A percentile compares a stretch with the other conserved stretches of the same genome.
These are phyloP conservation scores for Madurella fahalii DNA, from an alignment of 2,329 filamentous ascomycete species.

Conservation along the genomic window DNA sequence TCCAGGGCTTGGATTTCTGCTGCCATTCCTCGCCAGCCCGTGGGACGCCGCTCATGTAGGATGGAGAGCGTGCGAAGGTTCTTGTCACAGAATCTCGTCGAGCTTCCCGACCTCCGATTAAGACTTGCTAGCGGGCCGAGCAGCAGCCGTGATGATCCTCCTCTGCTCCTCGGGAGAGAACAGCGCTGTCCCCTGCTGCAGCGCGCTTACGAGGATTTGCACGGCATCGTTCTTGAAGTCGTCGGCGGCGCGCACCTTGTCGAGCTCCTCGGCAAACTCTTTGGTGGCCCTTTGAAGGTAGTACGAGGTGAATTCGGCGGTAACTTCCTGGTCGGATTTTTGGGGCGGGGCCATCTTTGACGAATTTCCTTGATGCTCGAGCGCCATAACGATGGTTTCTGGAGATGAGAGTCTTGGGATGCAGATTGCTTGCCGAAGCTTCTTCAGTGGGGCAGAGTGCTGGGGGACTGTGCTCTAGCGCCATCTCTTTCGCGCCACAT, in stretches of 20 bases:
- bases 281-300: slow-evolving; percentile 66
- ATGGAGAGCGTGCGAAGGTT: neutral
- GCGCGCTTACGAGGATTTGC: slow-evolving; percentile 60
- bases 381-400: too few relatives aligned
- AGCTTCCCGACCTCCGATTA: neutral
- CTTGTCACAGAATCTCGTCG: neutral
- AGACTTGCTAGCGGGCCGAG: neutral
- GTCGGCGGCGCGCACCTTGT: slow-evolving; percentile 62
- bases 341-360: slow-evolving; percentile 11
- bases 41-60: neutral
- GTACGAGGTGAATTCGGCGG: slow-evolving; percentile 54
- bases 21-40: too few relatives aligned
- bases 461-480: too few relatives aligned
- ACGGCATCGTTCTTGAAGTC: slow-evolving; percentile 67
- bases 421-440: too few relatives aligned
- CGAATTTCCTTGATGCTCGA: too few relatives aligned
- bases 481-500: too few relatives aligned
- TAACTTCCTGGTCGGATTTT: slow-evolving; percentile 22
- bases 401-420: too few relatives aligned
- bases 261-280: slow-evolving; percentile 71
- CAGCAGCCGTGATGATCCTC: slow-evolving; percentile 26
- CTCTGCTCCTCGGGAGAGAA: slow-evolving; percentile 50
- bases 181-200: slow-evolving; percentile 63
- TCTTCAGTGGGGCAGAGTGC: too few relatives aligned
- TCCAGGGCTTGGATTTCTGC: too few relatives aligned